These are phyloP conservation scores for Auriscalpium orientale DNA, from an alignment of 768 basidiomycete genomes.

Conservation along the genomic window DNA sequence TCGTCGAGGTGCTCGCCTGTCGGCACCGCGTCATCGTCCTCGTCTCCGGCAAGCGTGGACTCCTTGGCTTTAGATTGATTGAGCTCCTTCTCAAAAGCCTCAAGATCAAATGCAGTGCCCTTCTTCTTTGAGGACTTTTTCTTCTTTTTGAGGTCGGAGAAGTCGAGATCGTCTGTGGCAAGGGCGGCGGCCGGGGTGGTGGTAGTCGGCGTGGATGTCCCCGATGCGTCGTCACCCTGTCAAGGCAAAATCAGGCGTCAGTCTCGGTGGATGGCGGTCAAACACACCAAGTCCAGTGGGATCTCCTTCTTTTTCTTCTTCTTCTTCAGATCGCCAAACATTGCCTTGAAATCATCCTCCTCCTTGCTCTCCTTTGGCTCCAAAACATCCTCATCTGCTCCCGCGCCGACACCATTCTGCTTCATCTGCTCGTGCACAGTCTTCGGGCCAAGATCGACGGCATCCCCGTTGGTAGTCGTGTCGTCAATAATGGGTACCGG, in stretches of 20 bases:
- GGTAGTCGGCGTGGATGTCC: constrained; percentile 50
- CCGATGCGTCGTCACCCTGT: constrained; percentile 58
- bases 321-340: constrained; percentile 87
- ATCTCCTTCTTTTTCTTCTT: constrained; percentile 92
- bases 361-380: constrained; percentile 43
- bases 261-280: not conserved
- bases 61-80: constrained; percentile 62
- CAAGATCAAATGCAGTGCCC: constrained; percentile 69
- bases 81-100: constrained; percentile 92
- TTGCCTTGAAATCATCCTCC: constrained; percentile 71
- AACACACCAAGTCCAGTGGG: constrained; percentile 68
- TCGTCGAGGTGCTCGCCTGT: constrained; percentile 61
- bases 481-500: constrained; percentile 72
- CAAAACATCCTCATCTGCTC: constrained; percentile 24
- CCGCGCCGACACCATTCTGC: constrained; percentile 27
- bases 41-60: constrained; percentile 44
- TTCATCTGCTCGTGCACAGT: constrained; percentile 76
- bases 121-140: constrained; percentile 87
- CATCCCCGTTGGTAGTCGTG: constrained; percentile 61
- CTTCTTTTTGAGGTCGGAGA: constrained; percentile 96
- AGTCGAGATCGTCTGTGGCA: constrained; percentile 72
- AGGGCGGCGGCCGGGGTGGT: constrained; percentile 20
- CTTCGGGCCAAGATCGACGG: constrained; percentile 67
- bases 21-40: constrained; percentile 45
- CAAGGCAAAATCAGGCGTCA: not conserved